These are phyloP conservation scores for Sordariomycetes sp. DNA, from an alignment of 2,329 filamentous ascomycete genomes.

Conservation along the genomic window DNA sequence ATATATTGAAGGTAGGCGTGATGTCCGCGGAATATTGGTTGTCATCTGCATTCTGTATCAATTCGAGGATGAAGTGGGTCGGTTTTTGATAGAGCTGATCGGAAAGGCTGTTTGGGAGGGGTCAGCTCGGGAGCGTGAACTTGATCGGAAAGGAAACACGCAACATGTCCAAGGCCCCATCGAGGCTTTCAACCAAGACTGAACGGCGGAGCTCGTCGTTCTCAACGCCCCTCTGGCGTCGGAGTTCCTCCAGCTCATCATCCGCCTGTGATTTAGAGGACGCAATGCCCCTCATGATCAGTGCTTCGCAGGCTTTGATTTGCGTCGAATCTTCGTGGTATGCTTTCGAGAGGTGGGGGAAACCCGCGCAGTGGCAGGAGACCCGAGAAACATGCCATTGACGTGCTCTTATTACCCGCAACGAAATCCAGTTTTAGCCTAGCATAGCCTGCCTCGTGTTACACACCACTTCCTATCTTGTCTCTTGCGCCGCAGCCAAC, in stretches of 20 bases:
- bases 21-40: slow-evolving; percentile 14
- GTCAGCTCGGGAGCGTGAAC: too few species aligned
- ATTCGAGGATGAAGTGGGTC: slow-evolving; percentile 23
- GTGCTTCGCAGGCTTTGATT: too few species aligned
- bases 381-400: too few species aligned
- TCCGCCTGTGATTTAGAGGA: background rate
- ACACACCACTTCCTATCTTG: too few species aligned
- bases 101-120: background rate
- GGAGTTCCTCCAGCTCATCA: background rate
- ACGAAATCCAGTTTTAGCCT: too few species aligned
- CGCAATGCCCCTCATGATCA: too few species aligned
- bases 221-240: background rate
- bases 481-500: too few species aligned
- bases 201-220: background rate
- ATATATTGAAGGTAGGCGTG: slow-evolving; percentile 10
- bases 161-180: background rate
- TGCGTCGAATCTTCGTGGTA: too few species aligned
- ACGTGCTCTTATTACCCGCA: too few species aligned
- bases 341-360: too few species aligned
- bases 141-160: background rate
- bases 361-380: too few species aligned
- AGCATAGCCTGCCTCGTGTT: too few species aligned
- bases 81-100: slow-evolving; percentile 15
- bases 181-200: background rate
- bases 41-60: slow-evolving; percentile 28